Evolutionary conservation across 129 eudicot species (phyloP).

Genomic region (Tagetes patula): DNA sequence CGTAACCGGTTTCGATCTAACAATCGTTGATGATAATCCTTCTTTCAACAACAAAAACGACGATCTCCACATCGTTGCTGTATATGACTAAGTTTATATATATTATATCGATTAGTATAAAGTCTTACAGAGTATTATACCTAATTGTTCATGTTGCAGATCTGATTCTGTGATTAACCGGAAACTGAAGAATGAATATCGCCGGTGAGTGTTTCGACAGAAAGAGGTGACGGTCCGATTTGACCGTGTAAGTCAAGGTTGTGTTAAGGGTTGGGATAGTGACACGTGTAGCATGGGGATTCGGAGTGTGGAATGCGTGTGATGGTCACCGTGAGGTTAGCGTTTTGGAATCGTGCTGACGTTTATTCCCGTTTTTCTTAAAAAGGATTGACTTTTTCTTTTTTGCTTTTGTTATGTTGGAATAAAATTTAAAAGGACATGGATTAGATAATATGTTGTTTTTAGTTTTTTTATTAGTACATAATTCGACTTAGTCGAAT

Average conservation of each 20-base stretch:
- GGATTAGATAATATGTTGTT: neutral
- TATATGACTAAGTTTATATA: neutral
- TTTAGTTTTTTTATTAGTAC: too few relatives aligned
- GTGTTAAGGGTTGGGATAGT: neutral
- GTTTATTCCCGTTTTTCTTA: neutral
- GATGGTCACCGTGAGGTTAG: neutral
- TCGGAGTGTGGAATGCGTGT: neutral
- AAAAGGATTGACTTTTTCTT: neutral
- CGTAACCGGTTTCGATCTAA: constrained; percentile 25
- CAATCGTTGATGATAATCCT: constrained; percentile 19
- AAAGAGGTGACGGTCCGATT: neutral
- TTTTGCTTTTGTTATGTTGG: neutral
- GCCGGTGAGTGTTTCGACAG: neutral
- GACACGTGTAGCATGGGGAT: neutral
- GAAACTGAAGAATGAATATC: neutral
- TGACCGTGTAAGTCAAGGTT: neutral
- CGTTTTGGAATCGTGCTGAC: neutral
- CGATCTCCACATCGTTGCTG: constrained; percentile 47
- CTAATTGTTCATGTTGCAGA: neutral
- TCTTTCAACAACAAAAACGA: constrained; percentile 44
- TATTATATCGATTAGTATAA: neutral
- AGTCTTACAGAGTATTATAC: neutral
- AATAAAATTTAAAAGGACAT: too few relatives aligned
- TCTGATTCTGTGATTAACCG: neutral
- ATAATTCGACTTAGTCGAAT: too few relatives aligned